Percentiles rank a stretch among this genome's conserved stretches.
These are phyloP conservation scores for Hylodesmum podocarpum DNA, from an alignment of 306 rosid genomes.

Conservation along the genomic window DNA sequence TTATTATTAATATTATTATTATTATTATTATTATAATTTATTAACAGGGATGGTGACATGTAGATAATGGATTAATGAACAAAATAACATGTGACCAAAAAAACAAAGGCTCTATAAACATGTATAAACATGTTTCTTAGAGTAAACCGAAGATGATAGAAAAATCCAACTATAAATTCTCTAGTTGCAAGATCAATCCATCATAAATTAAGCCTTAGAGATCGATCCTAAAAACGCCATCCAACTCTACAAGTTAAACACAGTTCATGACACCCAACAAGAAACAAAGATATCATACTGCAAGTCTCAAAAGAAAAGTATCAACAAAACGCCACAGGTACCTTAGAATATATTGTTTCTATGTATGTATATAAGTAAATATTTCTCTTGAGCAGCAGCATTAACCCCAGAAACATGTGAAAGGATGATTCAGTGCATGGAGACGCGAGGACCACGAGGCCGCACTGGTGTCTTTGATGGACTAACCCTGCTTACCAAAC, in stretches of 20 bases:
- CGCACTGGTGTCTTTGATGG: slow-evolving; percentile 92
- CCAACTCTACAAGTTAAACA: slow-evolving; percentile 67
- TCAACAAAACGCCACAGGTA: slow-evolving; percentile 51
- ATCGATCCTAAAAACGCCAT: slow-evolving; percentile 66
- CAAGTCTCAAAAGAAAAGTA: slow-evolving; percentile 42
- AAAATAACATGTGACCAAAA: slow-evolving; percentile 12
- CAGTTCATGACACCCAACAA: slow-evolving; percentile 35
- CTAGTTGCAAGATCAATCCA: slow-evolving; percentile 38
- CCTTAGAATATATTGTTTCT: slow-evolving; percentile 54
- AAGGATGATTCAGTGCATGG: slow-evolving; percentile 46
- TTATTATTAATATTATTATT: too few species aligned
- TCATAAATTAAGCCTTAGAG: slow-evolving; percentile 53
- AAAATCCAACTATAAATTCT: slow-evolving; percentile 43
- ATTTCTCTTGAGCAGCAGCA: slow-evolving; percentile 51
- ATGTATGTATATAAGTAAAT: slow-evolving; percentile 65
- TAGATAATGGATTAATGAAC: too few species aligned
- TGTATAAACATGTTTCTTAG: slow-evolving; percentile 38
- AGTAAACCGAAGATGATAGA: slow-evolving; percentile 39
- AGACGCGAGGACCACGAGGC: slow-evolving; percentile 59
- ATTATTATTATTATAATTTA: not conserved
- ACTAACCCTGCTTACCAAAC: slow-evolving; percentile 65
- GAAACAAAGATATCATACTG: slow-evolving; percentile 40
- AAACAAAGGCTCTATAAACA: slow-evolving; percentile 1
- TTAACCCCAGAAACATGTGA: slow-evolving; percentile 39
- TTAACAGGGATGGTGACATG: too few species aligned